Evolutionary conservation across 164 flowering plant genomes (phyloP).

Genomic region (Piper longum): DNA sequence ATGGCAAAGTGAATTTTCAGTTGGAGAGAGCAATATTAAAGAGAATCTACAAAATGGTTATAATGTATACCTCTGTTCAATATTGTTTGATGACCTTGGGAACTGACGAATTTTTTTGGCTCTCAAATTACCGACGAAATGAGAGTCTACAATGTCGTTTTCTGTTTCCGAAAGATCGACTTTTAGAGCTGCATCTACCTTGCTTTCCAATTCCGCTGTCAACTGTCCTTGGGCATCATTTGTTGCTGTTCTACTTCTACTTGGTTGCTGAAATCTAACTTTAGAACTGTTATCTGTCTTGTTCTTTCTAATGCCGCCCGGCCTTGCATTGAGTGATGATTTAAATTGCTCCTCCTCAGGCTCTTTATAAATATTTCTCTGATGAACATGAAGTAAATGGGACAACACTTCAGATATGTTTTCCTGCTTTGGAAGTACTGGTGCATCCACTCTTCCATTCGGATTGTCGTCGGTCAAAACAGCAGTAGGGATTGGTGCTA

Average conservation of each 20-base stretch:
- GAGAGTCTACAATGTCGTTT: slow-evolving; percentile 32
- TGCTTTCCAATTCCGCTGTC: slow-evolving; percentile 21
- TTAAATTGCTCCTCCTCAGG: slow-evolving; percentile 55
- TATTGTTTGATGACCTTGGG: slow-evolving; percentile 36
- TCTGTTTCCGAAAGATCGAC: slow-evolving; percentile 41
- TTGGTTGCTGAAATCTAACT: slow-evolving; percentile 31
- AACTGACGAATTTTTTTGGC: slow-evolving; percentile 26
- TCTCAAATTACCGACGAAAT: slow-evolving; percentile 12
- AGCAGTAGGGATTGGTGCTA: slow-evolving; percentile 14
- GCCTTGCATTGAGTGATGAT: slow-evolving; percentile 42
- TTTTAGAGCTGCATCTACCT: slow-evolving; percentile 29
- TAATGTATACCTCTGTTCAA: slow-evolving; percentile 38
- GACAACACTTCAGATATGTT: slow-evolving; percentile 23
- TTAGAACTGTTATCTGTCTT: slow-evolving; percentile 38
- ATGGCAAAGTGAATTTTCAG: not conserved
- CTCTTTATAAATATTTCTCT: slow-evolving; percentile 27
- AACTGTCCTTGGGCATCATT: slow-evolving; percentile 15
- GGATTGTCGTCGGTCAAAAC: slow-evolving; percentile 15
- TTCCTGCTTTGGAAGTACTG: slow-evolving; percentile 26
- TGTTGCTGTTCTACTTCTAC: slow-evolving; percentile 22
- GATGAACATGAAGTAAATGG: slow-evolving; percentile 22
- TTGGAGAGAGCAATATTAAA: no score
- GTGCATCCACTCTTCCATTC: slow-evolving; percentile 11
- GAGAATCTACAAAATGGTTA: no score
- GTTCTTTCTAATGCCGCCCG: slow-evolving; percentile 56